Conservation (phyloP, 306 rosid genomes). For the Quercus cerris region DNA sequence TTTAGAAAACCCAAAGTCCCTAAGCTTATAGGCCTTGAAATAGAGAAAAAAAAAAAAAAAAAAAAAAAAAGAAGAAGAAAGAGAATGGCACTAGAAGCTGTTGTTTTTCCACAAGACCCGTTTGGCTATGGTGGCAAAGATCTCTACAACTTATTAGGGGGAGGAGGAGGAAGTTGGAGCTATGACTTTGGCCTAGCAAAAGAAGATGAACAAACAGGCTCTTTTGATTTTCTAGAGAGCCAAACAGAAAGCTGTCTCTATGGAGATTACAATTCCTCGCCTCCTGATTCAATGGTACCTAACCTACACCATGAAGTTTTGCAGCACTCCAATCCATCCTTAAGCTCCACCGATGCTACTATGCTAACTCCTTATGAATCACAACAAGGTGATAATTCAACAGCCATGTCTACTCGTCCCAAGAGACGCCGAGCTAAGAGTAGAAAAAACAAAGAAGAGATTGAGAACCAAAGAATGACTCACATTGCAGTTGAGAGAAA, state of each 20-base stretch:
- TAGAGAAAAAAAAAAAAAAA: conserved; percentile 8
- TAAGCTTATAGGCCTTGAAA: not conserved
- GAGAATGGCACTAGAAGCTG: conserved; percentile 81
- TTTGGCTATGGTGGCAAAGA: conserved; percentile 48
- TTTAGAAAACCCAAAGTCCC: not conserved
- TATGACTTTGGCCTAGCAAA: conserved; percentile 25
- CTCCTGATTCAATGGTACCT: conserved; percentile 39
- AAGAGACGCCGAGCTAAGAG: conserved; percentile 66
- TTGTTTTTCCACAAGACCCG: conserved; percentile 67
- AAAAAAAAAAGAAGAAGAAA: not conserved
- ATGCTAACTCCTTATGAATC: conserved; percentile 1
- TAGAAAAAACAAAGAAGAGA: conserved; percentile 78
- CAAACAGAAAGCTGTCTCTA: conserved; percentile 45
- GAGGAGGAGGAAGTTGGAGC: conserved; percentile 29
- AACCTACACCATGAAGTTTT: conserved; percentile 23
- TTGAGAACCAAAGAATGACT: conserved; percentile 96
- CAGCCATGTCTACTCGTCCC: conserved; percentile 33
- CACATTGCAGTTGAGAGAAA: conserved; percentile 99
- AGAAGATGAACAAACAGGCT: conserved; percentile 16
- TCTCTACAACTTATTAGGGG: conserved; percentile 41
- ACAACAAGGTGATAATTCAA: conserved; percentile 20
- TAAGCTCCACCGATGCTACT: conserved; percentile 24
- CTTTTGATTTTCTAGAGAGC: conserved; percentile 43
- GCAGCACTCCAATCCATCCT: conserved; percentile 38
- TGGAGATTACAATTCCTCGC: conserved; percentile 35